A percentile compares a stretch with the other conserved stretches of the same genome.
phyloP scores from a whole-genome alignment of 805 yeast species.

The Teunomyces atbi region DNA sequence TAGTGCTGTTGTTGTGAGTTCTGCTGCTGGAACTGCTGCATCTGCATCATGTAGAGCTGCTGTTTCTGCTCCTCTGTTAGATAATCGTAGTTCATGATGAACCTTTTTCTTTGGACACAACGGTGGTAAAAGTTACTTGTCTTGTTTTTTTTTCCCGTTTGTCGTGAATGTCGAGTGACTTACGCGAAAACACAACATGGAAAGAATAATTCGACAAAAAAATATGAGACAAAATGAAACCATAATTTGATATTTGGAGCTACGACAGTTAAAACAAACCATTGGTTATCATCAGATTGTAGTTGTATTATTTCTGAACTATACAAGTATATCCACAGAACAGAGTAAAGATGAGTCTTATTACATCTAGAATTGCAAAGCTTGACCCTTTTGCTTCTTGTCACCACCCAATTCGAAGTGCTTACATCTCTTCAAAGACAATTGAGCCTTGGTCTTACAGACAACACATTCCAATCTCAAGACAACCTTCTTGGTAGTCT shows the following conservation, averaged over 20 bases:
- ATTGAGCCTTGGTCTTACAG: conserved; percentile 99
- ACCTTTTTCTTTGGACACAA: not conserved
- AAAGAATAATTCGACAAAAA: conserved; percentile 5
- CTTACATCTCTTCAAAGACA: conserved; percentile 98
- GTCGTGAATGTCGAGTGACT: conserved; percentile 1
- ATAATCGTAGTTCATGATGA: conserved; percentile 27
- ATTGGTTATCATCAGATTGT: not conserved
- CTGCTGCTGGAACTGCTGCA: conserved; percentile 16
- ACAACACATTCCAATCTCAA: conserved; percentile 98
- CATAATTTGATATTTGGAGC: too few species aligned
- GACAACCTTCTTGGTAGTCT: conserved; percentile 99
- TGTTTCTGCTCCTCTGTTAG: conserved; percentile 31
- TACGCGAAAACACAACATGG: not conserved
- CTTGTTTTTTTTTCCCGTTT: conserved; percentile 1
- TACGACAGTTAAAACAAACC: not conserved
- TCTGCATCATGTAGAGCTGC: conserved; percentile 26
- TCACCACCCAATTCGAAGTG: conserved; percentile 99
- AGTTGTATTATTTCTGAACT: conserved; percentile 4
- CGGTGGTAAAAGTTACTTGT: not conserved
- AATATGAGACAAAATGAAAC: not conserved
- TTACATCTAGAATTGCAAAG: conserved; percentile 86
- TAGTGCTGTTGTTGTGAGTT: conserved; percentile 11
- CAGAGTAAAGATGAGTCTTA: conserved; percentile 3
- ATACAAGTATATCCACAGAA: conserved; percentile 4
- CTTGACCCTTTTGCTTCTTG: conserved; percentile 99